phyloP scores from a whole-genome alignment of 345 rosid species.

The Salix suchowensis region DNA sequence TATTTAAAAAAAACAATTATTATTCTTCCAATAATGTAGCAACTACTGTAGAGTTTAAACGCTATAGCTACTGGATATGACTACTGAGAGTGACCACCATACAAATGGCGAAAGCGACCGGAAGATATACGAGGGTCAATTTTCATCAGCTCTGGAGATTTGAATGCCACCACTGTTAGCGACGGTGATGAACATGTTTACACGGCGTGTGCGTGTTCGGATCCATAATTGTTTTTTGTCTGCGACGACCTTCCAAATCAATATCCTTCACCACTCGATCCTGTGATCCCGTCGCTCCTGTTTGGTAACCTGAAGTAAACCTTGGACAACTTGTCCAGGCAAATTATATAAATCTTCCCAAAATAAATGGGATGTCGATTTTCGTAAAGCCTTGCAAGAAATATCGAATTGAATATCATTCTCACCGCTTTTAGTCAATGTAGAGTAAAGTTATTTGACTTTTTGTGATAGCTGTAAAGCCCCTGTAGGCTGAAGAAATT shows the following conservation, averaged over 20 bases:
- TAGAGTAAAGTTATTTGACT: neutral
- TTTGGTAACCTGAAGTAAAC: neutral
- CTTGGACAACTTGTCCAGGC: neutral
- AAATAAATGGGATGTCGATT: neutral
- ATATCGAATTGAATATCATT: neutral
- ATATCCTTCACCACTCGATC: too few relatives aligned
- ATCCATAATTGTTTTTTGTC: neutral
- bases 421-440: neutral
- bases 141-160: too few relatives aligned
- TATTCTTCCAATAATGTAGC: too few relatives aligned
- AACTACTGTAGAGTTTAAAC: neutral
- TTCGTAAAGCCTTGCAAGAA: neutral
- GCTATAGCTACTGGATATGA: neutral
- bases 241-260: neutral
- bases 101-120: too few relatives aligned
- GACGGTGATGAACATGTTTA: neutral
- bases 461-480: neutral
- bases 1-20: too few relatives aligned
- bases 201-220: neutral
- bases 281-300: neutral
- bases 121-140: neutral
- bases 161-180: too few relatives aligned
- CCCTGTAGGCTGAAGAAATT: neutral
- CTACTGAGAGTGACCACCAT: too few relatives aligned
- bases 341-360: neutral